A percentile compares a stretch with the other conserved stretches of the same genome.
Conservation (phyloP, 2,329 filamentous ascomycete species). For the Gaeumannomyces sp. region DNA sequence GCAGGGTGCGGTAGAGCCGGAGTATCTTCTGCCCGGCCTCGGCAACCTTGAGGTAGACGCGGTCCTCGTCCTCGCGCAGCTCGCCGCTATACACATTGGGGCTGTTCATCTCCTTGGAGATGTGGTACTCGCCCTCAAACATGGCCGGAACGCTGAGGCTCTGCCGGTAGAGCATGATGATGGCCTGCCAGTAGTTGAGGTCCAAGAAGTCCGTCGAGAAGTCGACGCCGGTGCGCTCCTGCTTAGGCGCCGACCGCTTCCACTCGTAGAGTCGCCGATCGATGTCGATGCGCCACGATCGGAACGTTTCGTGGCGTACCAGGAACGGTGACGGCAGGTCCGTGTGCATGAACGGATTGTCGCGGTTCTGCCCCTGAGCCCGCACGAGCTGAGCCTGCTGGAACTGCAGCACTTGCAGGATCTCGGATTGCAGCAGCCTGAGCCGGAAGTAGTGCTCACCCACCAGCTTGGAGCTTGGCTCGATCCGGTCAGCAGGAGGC, state of each 20-base stretch:
- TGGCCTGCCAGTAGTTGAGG: constrained; percentile 95
- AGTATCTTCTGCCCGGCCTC: constrained; percentile 91
- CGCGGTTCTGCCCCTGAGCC: constrained; percentile 54
- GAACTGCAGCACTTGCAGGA: constrained; percentile 87
- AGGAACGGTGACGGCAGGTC: constrained; percentile 80
- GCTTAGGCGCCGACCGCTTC: constrained; percentile 75
- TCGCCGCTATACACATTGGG: constrained; percentile 58
- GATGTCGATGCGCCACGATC: constrained; percentile 82
- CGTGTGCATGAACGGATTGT: constrained; percentile 70
- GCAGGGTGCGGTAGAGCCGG: constrained; percentile 82
- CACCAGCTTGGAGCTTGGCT: constrained; percentile 82
- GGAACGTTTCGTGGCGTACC: constrained; percentile 75
- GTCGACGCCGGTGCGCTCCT: constrained; percentile 73
- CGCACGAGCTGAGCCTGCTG: constrained; percentile 80
- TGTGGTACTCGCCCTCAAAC: constrained; percentile 72
- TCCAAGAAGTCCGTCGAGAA: constrained; percentile 89
- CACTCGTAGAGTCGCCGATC: constrained; percentile 77
- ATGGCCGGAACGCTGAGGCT: constrained; percentile 80
- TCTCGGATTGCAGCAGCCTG: constrained; percentile 85
- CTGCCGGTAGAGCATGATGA: constrained; percentile 93
- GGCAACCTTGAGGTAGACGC: constrained; percentile 89
- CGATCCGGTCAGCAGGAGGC: constrained; percentile 47
- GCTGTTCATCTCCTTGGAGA: constrained; percentile 57
- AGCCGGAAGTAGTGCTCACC: constrained; percentile 89
- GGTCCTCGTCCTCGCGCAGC: constrained; percentile 74